Evolutionary conservation across 495 filamentous ascomycete genomes (phyloP), one percentile per base, ranked within the genome.

Genomic region (Mycothermus thermophilus): DNA sequence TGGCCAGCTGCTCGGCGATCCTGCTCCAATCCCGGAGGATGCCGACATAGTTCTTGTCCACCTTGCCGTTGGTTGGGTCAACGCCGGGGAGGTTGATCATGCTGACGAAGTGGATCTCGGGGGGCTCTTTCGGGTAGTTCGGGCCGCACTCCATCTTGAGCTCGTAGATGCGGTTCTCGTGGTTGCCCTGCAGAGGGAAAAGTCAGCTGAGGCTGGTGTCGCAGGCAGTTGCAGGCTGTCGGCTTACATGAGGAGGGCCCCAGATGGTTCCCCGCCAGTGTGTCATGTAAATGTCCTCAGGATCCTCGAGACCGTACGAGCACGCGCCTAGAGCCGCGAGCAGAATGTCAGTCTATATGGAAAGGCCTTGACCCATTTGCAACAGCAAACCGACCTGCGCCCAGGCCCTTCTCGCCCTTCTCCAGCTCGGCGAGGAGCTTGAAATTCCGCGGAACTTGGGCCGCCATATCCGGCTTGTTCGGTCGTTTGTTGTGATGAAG

Each of bases 211-310:
- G 15, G 26, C 8, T 0, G 11, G 15, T 7, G 32, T 25, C 7
- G 19, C 15, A n/a, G 16, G 19, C 27, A n/a, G 32, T 16, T 15
- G 15, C 1, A 37, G 19, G n/a, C 5, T 25, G 12, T 1, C 12
- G 17, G 25, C 40, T 11, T 65, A 94, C 90, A 56, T 97, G 92
- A 48, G 92, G 90, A 47, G 90, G 90, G 0, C 90, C 90, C 31
- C 95, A 75, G 44, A 97, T 95, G 1, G 90, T 96, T 33, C 85
- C 90, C 44, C 92, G 93, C 90, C 90, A 97, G 71, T 94, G 84
- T 40, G 83, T 83, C 87, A 97, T 93, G 61, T 87, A 75, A 48
- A 95, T 72, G 49, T 97, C 90, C 51, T 94, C 88, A 17, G 84
- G 83, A 59, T 96, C 83, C 35, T 83, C 83, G 27, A 96, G 76